Evolutionary conservation across 2,329 filamentous ascomycete species (phyloP), one percentile per base, ranked within the genome.

Genomic region (Torrubiella hemipterigena): DNA sequence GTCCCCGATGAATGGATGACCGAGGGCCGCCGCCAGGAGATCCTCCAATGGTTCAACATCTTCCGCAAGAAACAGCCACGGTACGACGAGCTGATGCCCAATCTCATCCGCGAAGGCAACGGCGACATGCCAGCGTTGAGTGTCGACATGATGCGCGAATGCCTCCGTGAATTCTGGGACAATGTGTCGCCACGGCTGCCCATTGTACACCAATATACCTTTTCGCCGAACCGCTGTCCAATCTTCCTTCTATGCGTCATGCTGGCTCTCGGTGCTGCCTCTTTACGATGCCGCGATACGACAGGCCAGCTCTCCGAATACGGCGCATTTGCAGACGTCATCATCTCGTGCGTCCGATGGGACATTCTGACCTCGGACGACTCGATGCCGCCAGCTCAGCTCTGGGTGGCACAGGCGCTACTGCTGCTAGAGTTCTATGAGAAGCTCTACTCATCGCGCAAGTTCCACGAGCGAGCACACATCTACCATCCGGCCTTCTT

Each of bases 401-500:
- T 95, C 3, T 93, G 85, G 83, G 77, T 91, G 1, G 89, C 91
- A 40, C 86, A 94, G 49, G 77, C 85, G 0, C 59, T 93, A 27
- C 57, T 95, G 2, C 63, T 94, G 4, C 61, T 95, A 3, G 87
- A 95, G 50, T 73, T 87, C 5, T 93, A 89, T 45, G 86, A 95
- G 58, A 95, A 93, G 64, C 81, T 93, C 70, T 91, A 83, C 51
- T 84, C 82, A 3, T 86, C 83, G 1, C 69, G 84, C 25, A 70
- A 73, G 12, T 63, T 94, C 17, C 86, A 95, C 53, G 87, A 94
- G 52, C 69, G 86, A 41, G 82, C 85, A 0, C 84, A 94, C 44
- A 91, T 93, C 22, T 87, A 93, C 46, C 86, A 94, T 48, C 79
- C 82, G 5, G 84, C 83, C 1, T 89, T 84, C 0, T 62, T 94